phyloP scores from a whole-genome alignment of 345 rosid species.

The Eucalyptus regnans region DNA sequence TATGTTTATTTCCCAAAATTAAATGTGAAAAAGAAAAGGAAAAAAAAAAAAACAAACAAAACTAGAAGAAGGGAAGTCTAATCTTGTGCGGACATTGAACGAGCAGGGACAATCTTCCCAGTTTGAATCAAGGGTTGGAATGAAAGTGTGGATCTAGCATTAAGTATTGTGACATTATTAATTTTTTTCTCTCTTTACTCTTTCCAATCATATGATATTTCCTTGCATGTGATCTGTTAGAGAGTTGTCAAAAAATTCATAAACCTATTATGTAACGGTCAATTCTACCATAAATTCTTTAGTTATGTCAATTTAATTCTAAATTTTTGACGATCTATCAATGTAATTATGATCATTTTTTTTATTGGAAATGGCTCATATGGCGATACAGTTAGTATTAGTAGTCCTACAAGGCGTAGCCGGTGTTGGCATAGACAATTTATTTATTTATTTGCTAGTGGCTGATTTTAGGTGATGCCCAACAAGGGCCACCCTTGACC shows the following conservation, averaged over 20 bases:
- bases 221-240: not conserved
- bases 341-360: not conserved
- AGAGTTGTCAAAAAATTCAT: fast-evolving
- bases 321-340: fast-evolving
- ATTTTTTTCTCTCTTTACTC: not conserved
- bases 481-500: fast-evolving
- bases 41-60: not conserved
- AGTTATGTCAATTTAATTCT: fast-evolving
- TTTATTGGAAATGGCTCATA: not conserved
- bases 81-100: not conserved
- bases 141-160: not conserved
- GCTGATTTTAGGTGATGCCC: not conserved
- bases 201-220: not conserved
- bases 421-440: fast-evolving
- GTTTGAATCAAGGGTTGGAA: not conserved
- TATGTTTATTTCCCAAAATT: not conserved
- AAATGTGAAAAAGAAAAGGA: not conserved
- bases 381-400: fast-evolving
- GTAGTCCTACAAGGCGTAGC: not conserved
- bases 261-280: fast-evolving
- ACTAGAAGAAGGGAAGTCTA: not conserved
- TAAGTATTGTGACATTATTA: not conserved
- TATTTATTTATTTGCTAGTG: too few relatives aligned
- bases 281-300: fast-evolving
- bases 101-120: not conserved